Evolutionary conservation across 208 protist genomes (phyloP), one percentile per base, ranked within the genome.

Genomic region (Strigomonas galati): DNA sequence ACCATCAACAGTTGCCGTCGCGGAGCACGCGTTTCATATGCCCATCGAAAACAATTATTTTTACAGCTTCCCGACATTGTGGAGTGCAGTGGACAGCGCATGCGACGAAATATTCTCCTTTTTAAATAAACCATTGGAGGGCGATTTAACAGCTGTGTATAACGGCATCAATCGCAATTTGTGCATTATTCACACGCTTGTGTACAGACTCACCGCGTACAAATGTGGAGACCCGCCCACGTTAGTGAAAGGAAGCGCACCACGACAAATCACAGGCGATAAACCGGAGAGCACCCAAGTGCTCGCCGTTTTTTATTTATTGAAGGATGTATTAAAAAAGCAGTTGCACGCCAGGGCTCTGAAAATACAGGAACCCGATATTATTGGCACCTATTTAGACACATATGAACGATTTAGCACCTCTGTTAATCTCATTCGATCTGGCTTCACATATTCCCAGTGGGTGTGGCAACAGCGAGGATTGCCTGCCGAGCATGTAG

Each of bases 401-500:
- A 69, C 76, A 4, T 92, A 81, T 69, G 81, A 89, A 32, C 81
- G 78, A 62, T 92, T 84, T 68, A 82, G 81, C 27, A 76, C 76
- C 2, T 79, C 71, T 2, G 78, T 88, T 10, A 92, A 94, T 59
- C 56, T 84, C 1, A 65, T 91, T 17, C 86, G 83, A 65, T 68
- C 74, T 27, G 72, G 80, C 28, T 94, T 94, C 74, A 89, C 81
- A 26, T 94, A 91, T 57, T 66, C 90, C 53, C 89, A 94, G 71
- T 87, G 85, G 78, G 79, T 74, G 27, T 94, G 89, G 89, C 79
- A 91, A 48, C 90, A 92, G 60, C 71, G 74, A 23, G 89, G 84
- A 4, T 49, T 92, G 32, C 89, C 89, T 14, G 37, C 73, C 14
- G 82, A 88, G 30, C 89, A 92, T 64, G 72, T 69, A 30, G 75